phyloP scores from a whole-genome alignment of 805 yeast genomes.

The Saccharomycopsis oosterbeekiorum region DNA sequence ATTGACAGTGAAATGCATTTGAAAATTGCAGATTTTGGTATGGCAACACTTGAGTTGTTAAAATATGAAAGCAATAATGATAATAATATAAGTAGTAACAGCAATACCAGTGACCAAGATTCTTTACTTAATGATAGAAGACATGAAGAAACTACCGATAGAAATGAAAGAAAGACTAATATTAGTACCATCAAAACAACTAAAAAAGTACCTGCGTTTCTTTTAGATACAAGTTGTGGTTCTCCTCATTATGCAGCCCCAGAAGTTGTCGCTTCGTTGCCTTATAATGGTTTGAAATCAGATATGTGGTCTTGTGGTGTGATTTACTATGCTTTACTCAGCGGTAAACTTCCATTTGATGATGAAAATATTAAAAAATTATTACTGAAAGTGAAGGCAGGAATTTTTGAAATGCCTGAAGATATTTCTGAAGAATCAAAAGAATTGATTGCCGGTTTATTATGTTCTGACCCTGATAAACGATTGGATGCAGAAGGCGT shows the following conservation, averaged over 20 bases:
- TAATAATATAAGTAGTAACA: constrained; percentile 64
- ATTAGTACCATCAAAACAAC: constrained; percentile 49
- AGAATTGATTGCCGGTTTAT: constrained; percentile 54
- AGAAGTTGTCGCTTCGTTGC: constrained; percentile 69
- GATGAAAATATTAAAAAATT: constrained; percentile 69
- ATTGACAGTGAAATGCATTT: constrained; percentile 56
- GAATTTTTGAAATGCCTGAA: constrained; percentile 62
- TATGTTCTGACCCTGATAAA: constrained; percentile 58
- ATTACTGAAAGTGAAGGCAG: constrained; percentile 66
- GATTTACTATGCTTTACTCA: constrained; percentile 63
- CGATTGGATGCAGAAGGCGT: constrained; percentile 64
- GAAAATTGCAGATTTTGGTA: constrained; percentile 79
- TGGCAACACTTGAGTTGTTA: constrained; percentile 67
- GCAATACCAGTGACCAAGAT: constrained; percentile 64
- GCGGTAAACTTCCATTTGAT: constrained; percentile 78
- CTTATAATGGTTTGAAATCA: constrained; percentile 75
- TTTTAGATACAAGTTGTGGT: constrained; percentile 76
- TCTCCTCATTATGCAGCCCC: constrained; percentile 88
- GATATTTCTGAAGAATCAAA: constrained; percentile 55
- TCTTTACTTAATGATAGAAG: constrained; percentile 35
- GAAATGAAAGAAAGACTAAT: constrained; percentile 28
- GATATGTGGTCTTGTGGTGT: constrained; percentile 90
- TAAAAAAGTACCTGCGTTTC: constrained; percentile 69
- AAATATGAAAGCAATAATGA: constrained; percentile 38
- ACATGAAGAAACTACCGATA: constrained; percentile 53